Evolutionary conservation across 1,284 basidiomycete species (phyloP).

Genomic region (Microbotryum violaceum): DNA sequence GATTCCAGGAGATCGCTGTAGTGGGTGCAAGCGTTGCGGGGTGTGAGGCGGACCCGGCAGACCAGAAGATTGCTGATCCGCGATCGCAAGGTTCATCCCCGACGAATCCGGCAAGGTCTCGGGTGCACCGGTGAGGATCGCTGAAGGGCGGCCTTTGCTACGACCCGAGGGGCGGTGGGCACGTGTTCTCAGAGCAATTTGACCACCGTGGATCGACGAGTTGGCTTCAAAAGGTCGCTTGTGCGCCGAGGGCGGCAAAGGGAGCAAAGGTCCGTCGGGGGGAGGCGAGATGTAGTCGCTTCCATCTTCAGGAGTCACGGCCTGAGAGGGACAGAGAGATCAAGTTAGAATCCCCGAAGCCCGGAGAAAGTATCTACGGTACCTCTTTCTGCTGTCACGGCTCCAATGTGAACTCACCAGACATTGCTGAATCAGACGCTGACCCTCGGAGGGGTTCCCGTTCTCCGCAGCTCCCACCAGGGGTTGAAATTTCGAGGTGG

Average conservation of each 20-base stretch:
- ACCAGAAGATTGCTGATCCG: background rate
- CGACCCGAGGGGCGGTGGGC: constrained; percentile 20
- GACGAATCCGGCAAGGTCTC: constrained; percentile 63
- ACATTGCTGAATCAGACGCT: constrained; percentile 84
- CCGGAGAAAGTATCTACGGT: no score
- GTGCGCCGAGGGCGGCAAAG: constrained; percentile 26
- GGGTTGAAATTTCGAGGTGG: constrained; percentile 69
- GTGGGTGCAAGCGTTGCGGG: constrained; percentile 13
- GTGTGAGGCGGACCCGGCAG: constrained; percentile 7
- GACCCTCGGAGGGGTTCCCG: constrained; percentile 60
- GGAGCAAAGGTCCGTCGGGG: constrained; percentile 28
- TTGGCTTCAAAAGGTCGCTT: constrained; percentile 30
- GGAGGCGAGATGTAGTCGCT: constrained; percentile 30
- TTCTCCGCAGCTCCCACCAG: constrained; percentile 70
- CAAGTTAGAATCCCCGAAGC: background rate
- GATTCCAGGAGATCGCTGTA: constrained; percentile 16
- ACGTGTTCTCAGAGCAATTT: constrained; percentile 31
- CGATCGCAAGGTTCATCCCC: constrained; percentile 17
- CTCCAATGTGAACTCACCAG: constrained; percentile 16
- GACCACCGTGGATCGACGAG: constrained; percentile 28
- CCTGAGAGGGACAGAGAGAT: constrained; percentile 3
- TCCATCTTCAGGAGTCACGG: constrained; percentile 20
- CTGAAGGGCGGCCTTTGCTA: constrained; percentile 16
- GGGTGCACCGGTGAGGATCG: constrained; percentile 48
- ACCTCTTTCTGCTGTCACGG: background rate